Conservation (phyloP, 2,329 filamentous ascomycete genomes). For the Stemphylium beticola region DNA sequence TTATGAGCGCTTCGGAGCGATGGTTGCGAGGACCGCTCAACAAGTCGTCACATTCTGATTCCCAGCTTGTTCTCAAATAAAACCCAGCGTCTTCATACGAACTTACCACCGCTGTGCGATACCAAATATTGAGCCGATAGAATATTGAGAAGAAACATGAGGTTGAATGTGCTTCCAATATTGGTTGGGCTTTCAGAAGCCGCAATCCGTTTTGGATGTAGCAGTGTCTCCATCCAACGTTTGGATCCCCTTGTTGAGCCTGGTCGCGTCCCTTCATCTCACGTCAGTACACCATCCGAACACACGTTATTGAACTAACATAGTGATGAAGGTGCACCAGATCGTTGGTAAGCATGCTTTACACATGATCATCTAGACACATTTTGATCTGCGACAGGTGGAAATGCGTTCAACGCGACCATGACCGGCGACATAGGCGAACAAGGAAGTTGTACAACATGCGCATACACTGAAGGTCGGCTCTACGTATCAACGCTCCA, state of each 20-base stretch:
- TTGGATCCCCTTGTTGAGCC: slow-evolving; percentile 23
- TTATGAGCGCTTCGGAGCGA: too few relatives aligned
- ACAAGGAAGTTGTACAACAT: slow-evolving; percentile 22
- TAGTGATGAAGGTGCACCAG: slow-evolving; percentile 14
- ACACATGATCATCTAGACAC: neutral
- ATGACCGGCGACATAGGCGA: slow-evolving; percentile 21
- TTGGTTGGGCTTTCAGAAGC: neutral
- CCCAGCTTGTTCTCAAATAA: too few relatives aligned
- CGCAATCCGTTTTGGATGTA: neutral
- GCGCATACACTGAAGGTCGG: slow-evolving; percentile 35
- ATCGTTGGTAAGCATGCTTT: slow-evolving; percentile 13
- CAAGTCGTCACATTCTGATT: too few relatives aligned
- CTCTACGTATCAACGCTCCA: neutral
- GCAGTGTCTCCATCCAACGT: neutral
- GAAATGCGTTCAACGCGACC: slow-evolving; percentile 28
- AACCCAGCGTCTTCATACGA: too few relatives aligned
- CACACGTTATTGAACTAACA: neutral
- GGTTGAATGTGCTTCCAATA: neutral
- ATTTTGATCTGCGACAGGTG: slow-evolving; percentile 6
- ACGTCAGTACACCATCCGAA: slow-evolving; percentile 9
- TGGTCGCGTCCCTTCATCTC: slow-evolving; percentile 27
- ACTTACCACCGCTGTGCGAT: too few relatives aligned
- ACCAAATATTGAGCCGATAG: too few relatives aligned
- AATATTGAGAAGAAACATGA: neutral
- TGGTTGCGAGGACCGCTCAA: too few relatives aligned